Evolutionary conservation across 1,284 basidiomycete genomes (phyloP).

Genomic region (Papiliotrema flavescens): DNA sequence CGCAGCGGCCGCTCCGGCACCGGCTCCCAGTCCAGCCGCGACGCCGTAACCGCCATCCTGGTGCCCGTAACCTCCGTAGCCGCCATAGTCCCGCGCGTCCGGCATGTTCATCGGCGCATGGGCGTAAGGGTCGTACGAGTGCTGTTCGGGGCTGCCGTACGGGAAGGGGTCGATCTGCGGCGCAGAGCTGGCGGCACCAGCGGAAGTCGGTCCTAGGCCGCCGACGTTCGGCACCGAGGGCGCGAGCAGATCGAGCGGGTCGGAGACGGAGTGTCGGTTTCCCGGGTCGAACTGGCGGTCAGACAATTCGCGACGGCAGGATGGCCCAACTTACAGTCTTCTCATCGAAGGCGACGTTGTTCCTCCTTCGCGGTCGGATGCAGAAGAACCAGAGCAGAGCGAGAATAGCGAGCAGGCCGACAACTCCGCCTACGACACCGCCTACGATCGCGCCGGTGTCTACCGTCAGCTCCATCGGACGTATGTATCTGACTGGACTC

Average conservation of each 20-base stretch:
- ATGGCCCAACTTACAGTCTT: conserved; percentile 40
- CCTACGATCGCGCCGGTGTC: conserved; percentile 48
- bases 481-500: not conserved
- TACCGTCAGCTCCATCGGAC: conserved; percentile 6
- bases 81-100: conserved; percentile 37
- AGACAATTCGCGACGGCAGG: not conserved
- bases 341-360: conserved; percentile 46
- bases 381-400: conserved; percentile 40
- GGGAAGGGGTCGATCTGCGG: conserved; percentile 33
- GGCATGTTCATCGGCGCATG: conserved; percentile 38
- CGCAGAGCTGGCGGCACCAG: conserved; percentile 1
- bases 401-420: conserved; percentile 32
- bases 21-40: conserved; percentile 20
- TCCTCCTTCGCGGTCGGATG: conserved; percentile 27
- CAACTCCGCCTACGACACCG: conserved; percentile 48
- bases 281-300: conserved; percentile 39
- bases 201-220: conserved; percentile 10
- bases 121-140: conserved; percentile 23
- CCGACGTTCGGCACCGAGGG: conserved; percentile 31
- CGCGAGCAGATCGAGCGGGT: conserved; percentile 39
- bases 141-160: conserved; percentile 7
- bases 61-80: conserved; percentile 12
- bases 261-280: conserved; percentile 38
- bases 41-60: conserved; percentile 32
- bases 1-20: conserved; percentile 20